phyloP scores from a whole-genome alignment of 257 asterid genomes.

The Cruciata laevipes region DNA sequence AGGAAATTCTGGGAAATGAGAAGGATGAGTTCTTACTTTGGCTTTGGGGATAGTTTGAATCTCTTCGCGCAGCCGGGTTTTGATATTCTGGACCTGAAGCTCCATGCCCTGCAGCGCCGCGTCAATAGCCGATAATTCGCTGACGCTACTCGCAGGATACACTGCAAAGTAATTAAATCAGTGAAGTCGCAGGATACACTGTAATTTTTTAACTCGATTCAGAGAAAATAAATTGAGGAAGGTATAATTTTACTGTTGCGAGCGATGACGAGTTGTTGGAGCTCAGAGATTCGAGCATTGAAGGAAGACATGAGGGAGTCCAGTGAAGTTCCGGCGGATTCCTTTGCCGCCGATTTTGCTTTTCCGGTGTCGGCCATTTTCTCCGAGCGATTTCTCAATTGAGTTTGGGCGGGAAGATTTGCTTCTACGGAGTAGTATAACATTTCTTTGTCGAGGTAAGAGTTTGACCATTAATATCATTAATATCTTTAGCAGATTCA shows the following conservation, averaged over 20 bases:
- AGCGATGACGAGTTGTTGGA: slow-evolving; percentile 85
- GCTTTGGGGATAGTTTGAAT: slow-evolving; percentile 85
- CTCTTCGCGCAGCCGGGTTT: slow-evolving; percentile 68
- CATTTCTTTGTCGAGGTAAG: too few species aligned
- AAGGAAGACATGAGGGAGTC: slow-evolving; percentile 67
- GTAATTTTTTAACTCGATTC: not conserved
- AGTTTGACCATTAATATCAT: too few species aligned
- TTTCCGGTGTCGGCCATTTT: not conserved
- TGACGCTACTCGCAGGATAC: slow-evolving; percentile 71
- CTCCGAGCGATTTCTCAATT: not conserved
- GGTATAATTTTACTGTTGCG: slow-evolving; percentile 55
- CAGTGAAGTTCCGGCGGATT: slow-evolving; percentile 71
- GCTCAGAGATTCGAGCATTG: slow-evolving; percentile 72
- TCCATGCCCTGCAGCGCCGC: slow-evolving; percentile 68
- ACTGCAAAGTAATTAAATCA: slow-evolving; percentile 28
- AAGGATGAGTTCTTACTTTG: slow-evolving; percentile 33
- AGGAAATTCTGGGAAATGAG: not conserved
- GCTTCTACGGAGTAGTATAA: too few species aligned
- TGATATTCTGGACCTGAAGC: slow-evolving; percentile 80
- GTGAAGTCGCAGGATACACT: not conserved
- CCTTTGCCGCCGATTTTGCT: slow-evolving; percentile 45
- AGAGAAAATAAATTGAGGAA: not conserved
- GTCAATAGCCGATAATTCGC: slow-evolving; percentile 73
- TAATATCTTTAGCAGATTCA: too few species aligned
- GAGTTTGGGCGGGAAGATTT: slow-evolving; percentile 5